Conservation (phyloP, 352 stramenopile species). For the Elongisporangium prolatum region DNA sequence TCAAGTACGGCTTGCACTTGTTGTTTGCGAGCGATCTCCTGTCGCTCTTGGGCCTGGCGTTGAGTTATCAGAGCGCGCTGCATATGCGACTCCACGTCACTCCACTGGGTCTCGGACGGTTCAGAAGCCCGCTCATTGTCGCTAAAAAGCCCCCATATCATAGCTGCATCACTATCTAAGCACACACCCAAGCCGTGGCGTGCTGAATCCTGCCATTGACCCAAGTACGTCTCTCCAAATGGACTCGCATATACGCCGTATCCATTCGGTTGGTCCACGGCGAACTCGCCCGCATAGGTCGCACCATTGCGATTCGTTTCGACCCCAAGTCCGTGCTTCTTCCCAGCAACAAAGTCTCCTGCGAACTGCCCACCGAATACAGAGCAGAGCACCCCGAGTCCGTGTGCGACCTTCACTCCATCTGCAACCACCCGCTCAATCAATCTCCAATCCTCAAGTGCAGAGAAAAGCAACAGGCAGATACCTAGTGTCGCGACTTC, state of each 20-base stretch:
- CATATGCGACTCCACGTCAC: constrained; percentile 15
- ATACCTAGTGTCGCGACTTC: not conserved
- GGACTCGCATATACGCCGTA: constrained; percentile 40
- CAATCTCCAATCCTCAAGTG: not conserved
- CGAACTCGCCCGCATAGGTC: constrained; percentile 34
- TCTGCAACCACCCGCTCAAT: not conserved
- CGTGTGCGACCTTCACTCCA: constrained; percentile 28
- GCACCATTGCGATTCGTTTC: constrained; percentile 31
- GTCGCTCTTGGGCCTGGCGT: constrained; percentile 20
- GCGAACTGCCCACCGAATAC: constrained; percentile 31
- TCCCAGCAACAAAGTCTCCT: constrained; percentile 25
- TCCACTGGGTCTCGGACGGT: constrained; percentile 4
- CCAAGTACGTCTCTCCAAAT: constrained; percentile 37
- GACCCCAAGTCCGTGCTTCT: constrained; percentile 38
- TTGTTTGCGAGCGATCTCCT: constrained; percentile 30
- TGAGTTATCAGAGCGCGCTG: constrained; percentile 35
- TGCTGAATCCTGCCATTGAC: constrained; percentile 28
- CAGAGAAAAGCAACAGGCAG: not conserved
- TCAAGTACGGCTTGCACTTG: constrained; percentile 28
- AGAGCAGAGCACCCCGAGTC: constrained; percentile 28
- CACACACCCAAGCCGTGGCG: constrained; percentile 35
- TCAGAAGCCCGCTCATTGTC: constrained; percentile 8
- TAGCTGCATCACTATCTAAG: constrained; percentile 25
- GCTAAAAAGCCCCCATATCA: constrained; percentile 17
- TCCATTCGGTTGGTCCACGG: constrained; percentile 14